Evolutionary conservation across 2,329 filamentous ascomycete species (phyloP).

Genomic region (Pseudogymnoascus sp.): DNA sequence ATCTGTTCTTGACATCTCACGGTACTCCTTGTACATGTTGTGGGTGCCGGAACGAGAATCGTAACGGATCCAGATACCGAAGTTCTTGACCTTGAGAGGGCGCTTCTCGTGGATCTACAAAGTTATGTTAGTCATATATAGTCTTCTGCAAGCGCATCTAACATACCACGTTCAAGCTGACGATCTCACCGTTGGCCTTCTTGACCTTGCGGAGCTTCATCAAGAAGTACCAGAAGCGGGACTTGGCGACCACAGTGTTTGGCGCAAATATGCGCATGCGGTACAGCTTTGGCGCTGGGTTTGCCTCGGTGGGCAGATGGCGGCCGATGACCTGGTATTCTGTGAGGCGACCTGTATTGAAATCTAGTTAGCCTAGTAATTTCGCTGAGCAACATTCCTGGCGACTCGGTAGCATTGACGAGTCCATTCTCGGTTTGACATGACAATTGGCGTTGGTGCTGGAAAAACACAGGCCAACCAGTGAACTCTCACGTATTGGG

Average conservation of each 20-base stretch:
- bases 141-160: slow-evolving; percentile 11
- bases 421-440: not conserved
- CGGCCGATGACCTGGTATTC: slow-evolving; percentile 99
- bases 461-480: not conserved
- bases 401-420: not conserved
- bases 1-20: slow-evolving; percentile 92
- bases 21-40: slow-evolving; percentile 99
- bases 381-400: not conserved
- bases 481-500: not conserved
- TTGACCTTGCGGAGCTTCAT: slow-evolving; percentile 99
- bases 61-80: slow-evolving; percentile 99
- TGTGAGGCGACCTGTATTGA: slow-evolving; percentile 80
- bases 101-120: slow-evolving; percentile 93
- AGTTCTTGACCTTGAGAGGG: slow-evolving; percentile 99
- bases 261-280: slow-evolving; percentile 99
- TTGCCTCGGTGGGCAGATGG: slow-evolving; percentile 94
- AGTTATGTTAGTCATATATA: slow-evolving; percentile 16
- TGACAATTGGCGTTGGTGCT: not conserved
- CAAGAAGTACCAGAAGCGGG: slow-evolving; percentile 99
- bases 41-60: slow-evolving; percentile 99
- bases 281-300: slow-evolving; percentile 97
- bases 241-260: slow-evolving; percentile 97
- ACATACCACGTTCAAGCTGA: slow-evolving; percentile 89
- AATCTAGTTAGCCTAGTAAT: slow-evolving; percentile 28
- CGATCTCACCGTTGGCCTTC: slow-evolving; percentile 99